Base-by-base conservation (phyloP, 805 yeast genomes). In the Hanseniaspora hatyaiensis region DNA sequence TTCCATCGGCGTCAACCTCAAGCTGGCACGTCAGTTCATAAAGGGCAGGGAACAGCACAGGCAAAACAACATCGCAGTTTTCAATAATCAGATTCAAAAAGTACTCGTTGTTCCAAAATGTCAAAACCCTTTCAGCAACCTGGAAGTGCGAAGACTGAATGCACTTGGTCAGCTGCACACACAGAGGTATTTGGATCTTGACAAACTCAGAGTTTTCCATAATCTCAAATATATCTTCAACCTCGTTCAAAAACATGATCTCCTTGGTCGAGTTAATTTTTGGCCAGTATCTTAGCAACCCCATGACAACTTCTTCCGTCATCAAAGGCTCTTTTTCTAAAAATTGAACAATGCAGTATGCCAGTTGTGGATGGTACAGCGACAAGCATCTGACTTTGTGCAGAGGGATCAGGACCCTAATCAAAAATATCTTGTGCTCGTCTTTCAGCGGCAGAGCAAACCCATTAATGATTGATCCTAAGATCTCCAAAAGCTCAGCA, bases 371-470 rank as follows among this genome's bases (percentile, higher is more conserved):
- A 62, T 92, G 98, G 63, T 89, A 92, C 53, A 89, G 68, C 8
- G 94, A 81, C 50, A 92, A 70, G 46, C 92, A 77, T 61, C 88
- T 81, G 15, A 85, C 89, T 63, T 92, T 89, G 64, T 92, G 98
- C 63, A 92, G 68, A 24, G 98, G 98, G 23, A 92, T 71, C 57
- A 92, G 72, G 16, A 89, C 89, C 50, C 95, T 72, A 29, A 84
- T 78, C 53, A 92, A 66, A 57, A 92, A 92, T 12, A 84, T 78
- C 65, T 92, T 92, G 65, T 92, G 98, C 64, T 92, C 98, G 57
- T 92, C 97, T 62, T 92, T 92, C 57, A 92, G 73, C 4, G 98
- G 98, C 53, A 92, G 71, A 2, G 98, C 98, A 70, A 92, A 92
- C 12, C 98, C 98, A 65, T 92, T 92, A 60, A 92, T 92, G 58